These are phyloP conservation scores for Pseudonectria buxi DNA, from an alignment of 2,329 filamentous ascomycete genomes.

Conservation along the genomic window DNA sequence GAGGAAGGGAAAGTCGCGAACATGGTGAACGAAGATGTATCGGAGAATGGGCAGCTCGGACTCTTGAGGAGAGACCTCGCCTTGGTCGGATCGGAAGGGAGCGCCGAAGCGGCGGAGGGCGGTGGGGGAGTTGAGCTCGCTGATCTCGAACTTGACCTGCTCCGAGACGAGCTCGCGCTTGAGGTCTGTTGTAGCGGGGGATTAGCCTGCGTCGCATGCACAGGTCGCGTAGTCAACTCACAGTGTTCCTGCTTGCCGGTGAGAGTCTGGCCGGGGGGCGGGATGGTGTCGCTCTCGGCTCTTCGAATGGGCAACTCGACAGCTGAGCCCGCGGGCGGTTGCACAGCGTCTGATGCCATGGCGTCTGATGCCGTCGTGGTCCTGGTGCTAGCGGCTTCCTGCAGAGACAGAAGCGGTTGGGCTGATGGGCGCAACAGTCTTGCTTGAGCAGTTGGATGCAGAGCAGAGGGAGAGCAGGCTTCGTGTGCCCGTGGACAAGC, in stretches of 20 bases:
- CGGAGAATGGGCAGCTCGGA: slow-evolving; percentile 89
- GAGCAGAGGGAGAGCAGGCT: too few species aligned
- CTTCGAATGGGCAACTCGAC: slow-evolving; percentile 25
- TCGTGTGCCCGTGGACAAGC: too few species aligned
- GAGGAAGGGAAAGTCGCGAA: slow-evolving; percentile 95
- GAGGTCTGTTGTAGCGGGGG: slow-evolving; percentile 51
- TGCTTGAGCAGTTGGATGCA: too few species aligned
- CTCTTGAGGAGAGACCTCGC: slow-evolving; percentile 87
- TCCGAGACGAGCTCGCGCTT: slow-evolving; percentile 90
- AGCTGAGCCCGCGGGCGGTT: slow-evolving; percentile 14
- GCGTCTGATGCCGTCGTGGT: slow-evolving; percentile 1
- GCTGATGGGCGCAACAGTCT: too few species aligned
- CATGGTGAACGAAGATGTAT: slow-evolving; percentile 96
- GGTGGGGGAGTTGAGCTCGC: slow-evolving; percentile 88
- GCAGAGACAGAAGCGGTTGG: too few species aligned
- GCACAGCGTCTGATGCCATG: slow-evolving; percentile 24
- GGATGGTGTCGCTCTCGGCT: slow-evolving; percentile 22
- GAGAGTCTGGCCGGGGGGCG: slow-evolving; percentile 46
- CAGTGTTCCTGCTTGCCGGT: slow-evolving; percentile 98
- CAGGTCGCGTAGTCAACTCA: slow-evolving; percentile 37
- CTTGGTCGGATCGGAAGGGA: slow-evolving; percentile 85
- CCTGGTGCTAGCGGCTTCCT: too few species aligned
- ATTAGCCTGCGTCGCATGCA: slow-evolving; percentile 9
- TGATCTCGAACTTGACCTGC: slow-evolving; percentile 85
- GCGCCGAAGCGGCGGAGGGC: slow-evolving; percentile 92